A percentile compares a stretch with the other conserved stretches of the same genome.
Conservation (phyloP, 164 flowering plant genomes). For the grape (Vitis vinifera) region DNA sequence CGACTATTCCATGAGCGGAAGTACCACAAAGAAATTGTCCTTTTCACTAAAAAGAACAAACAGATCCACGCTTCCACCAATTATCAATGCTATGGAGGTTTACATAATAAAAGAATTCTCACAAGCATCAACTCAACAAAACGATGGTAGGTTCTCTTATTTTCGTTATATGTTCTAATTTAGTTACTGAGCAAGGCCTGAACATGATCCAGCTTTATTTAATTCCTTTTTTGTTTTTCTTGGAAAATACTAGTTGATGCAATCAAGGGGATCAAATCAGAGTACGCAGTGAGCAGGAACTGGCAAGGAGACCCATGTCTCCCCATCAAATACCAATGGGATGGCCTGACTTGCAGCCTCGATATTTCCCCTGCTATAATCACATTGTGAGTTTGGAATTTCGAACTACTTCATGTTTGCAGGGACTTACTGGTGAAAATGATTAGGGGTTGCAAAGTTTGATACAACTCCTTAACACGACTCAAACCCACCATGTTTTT, state of each 20-base stretch:
- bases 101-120: slow-evolving; percentile 14
- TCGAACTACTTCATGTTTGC: too few relatives aligned
- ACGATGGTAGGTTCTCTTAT: slow-evolving; percentile 26
- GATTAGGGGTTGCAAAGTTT: too few relatives aligned
- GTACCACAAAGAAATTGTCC: neutral
- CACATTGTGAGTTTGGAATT: slow-evolving; percentile 28
- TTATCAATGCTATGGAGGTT: slow-evolving; percentile 50
- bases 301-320: slow-evolving; percentile 65
- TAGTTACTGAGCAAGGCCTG: neutral
- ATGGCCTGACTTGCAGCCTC: slow-evolving; percentile 41
- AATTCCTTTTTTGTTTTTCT: neutral
- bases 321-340: slow-evolving; percentile 39
- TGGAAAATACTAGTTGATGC: slow-evolving; percentile 30
- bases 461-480: too few relatives aligned
- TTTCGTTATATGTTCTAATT: neutral
- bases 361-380: slow-evolving; percentile 21
- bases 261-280: slow-evolving; percentile 28
- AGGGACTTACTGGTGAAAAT: neutral
- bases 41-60: slow-evolving; percentile 12
- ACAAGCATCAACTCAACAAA: slow-evolving; percentile 23
- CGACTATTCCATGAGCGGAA: neutral
- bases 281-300: slow-evolving; percentile 28
- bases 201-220: too few relatives aligned
- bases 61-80: slow-evolving; percentile 43
- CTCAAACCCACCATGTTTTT: too few relatives aligned